These are phyloP conservation scores for Tephrocybe rancida DNA, from an alignment of 768 basidiomycete species.

Conservation along the genomic window DNA sequence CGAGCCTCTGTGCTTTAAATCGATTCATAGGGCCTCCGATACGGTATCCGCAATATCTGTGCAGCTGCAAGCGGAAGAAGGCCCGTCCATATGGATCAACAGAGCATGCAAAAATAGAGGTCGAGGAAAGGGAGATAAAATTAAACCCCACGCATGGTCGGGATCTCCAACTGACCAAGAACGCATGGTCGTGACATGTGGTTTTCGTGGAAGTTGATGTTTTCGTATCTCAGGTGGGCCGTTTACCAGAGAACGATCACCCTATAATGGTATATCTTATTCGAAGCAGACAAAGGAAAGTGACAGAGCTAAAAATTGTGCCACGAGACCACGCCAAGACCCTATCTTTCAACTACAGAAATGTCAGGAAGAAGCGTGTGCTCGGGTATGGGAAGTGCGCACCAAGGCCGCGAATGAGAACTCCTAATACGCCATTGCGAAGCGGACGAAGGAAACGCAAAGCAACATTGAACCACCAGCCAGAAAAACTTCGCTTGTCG, in stretches of 20 bases:
- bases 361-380: too few relatives aligned
- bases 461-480: too few relatives aligned
- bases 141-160: not conserved
- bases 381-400: too few relatives aligned
- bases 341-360: too few relatives aligned
- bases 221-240: constrained; percentile 45
- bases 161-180: not conserved
- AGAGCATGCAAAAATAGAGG: not conserved
- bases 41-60: not conserved
- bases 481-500: too few relatives aligned
- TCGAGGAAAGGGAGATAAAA: not conserved
- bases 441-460: too few relatives aligned
- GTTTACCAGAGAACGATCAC: constrained; percentile 32
- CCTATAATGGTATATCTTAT: not conserved
- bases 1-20: not conserved
- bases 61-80: not conserved
- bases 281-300: not conserved
- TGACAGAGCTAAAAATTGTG: too few relatives aligned
- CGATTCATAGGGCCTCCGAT: not conserved
- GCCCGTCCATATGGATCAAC: not conserved
- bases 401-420: too few relatives aligned
- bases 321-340: too few relatives aligned
- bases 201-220: constrained; percentile 37
- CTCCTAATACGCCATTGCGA: too few relatives aligned
- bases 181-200: not conserved